phyloP scores from a whole-genome alignment of 1,284 basidiomycete genomes.

The Puccinia polysora region DNA sequence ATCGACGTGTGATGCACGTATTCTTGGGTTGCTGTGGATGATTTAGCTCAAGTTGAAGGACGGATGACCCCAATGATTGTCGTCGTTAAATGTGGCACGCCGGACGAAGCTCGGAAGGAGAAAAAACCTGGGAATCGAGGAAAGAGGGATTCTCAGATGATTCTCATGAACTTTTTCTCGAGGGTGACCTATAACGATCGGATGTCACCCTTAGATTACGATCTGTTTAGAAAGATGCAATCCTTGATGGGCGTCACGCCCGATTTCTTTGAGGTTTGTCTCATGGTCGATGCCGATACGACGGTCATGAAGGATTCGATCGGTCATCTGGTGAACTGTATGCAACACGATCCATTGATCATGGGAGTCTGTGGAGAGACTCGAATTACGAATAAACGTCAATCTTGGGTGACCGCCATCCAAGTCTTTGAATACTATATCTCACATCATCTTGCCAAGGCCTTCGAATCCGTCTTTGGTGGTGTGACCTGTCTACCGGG shows the following conservation, averaged over 20 bases:
- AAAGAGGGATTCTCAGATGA: conserved; percentile 96
- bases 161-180: conserved; percentile 99
- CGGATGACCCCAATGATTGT: conserved; percentile 91
- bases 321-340: conserved; percentile 83
- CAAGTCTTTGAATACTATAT: conserved; percentile 90
- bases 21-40: conserved; percentile 59
- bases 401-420: conserved; percentile 96
- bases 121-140: conserved; percentile 97
- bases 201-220: conserved; percentile 95
- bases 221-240: conserved; percentile 94
- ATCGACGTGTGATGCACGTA: no score
- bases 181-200: conserved; percentile 98
- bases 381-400: conserved; percentile 93
- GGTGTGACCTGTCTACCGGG: conserved; percentile 98
- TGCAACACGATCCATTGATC: conserved; percentile 96
- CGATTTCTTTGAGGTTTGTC: conserved; percentile 92
- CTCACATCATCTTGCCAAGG: conserved; percentile 95
- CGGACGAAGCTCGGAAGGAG: conserved; percentile 70
- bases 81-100: conserved; percentile 92
- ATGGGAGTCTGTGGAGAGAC: conserved; percentile 99
- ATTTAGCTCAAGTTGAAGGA: conserved; percentile 61
- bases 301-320: conserved; percentile 83
- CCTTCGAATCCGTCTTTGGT: conserved; percentile 97
- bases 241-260: conserved; percentile 98
- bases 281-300: conserved; percentile 99